A percentile compares a stretch with the other conserved stretches of the same genome.
Conservation (phyloP, 2,329 filamentous ascomycete genomes). For the Cladosporium sp. region DNA sequence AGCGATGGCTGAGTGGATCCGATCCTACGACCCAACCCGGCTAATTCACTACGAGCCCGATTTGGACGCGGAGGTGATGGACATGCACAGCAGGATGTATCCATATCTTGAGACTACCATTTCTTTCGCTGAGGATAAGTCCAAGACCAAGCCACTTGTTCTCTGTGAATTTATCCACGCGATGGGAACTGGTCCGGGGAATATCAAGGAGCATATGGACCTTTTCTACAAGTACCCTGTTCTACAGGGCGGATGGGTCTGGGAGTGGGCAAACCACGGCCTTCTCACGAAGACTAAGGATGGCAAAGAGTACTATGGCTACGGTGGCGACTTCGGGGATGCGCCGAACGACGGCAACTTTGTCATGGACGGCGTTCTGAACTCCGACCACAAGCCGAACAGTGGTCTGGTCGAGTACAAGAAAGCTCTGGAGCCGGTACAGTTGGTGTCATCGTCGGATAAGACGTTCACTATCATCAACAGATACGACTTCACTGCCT, state of each 20-base stretch:
- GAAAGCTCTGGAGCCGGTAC: slow-evolving; percentile 48
- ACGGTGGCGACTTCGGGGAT: slow-evolving; percentile 49
- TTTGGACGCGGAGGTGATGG: slow-evolving; percentile 58
- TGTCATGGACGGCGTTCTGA: slow-evolving; percentile 48
- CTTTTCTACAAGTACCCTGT: slow-evolving; percentile 62
- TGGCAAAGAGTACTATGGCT: slow-evolving; percentile 45
- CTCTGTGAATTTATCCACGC: slow-evolving; percentile 61
- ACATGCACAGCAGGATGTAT: slow-evolving; percentile 72
- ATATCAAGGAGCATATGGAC: slow-evolving; percentile 67
- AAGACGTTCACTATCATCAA: slow-evolving; percentile 32
- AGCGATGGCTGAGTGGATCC: slow-evolving; percentile 67
- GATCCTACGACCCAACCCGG: slow-evolving; percentile 58
- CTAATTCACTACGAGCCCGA: slow-evolving; percentile 70
- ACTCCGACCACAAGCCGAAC: slow-evolving; percentile 46
- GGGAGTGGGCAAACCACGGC: slow-evolving; percentile 52
- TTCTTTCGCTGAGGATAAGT: slow-evolving; percentile 46
- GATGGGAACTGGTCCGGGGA: slow-evolving; percentile 75
- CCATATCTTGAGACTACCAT: slow-evolving; percentile 56
- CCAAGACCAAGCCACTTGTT: slow-evolving; percentile 56
- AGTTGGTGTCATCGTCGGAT: slow-evolving; percentile 38
- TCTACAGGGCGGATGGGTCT: slow-evolving; percentile 63
- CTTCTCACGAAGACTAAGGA: slow-evolving; percentile 43
- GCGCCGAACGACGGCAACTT: slow-evolving; percentile 45
- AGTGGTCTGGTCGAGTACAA: slow-evolving; percentile 48
- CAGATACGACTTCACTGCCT: slow-evolving; percentile 37